These are phyloP conservation scores for Globisporangium uncinulatum DNA, from an alignment of 352 stramenopile species.

Conservation along the genomic window DNA sequence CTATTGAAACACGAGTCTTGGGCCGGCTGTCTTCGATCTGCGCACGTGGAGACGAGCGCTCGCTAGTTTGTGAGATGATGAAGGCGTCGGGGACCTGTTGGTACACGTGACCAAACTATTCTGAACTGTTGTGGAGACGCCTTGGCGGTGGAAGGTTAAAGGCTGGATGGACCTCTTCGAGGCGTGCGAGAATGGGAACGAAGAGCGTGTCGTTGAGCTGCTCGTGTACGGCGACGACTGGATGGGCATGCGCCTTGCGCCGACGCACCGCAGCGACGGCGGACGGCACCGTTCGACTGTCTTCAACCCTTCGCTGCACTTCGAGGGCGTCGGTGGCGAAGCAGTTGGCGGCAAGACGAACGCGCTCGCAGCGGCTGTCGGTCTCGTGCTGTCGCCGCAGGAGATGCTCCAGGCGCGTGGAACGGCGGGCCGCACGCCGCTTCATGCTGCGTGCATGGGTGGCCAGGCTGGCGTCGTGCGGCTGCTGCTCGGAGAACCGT, in stretches of 20 bases:
- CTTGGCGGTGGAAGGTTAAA: not conserved
- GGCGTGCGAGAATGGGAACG: conserved; percentile 78
- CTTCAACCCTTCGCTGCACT: conserved; percentile 4
- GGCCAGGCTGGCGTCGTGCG: conserved; percentile 57
- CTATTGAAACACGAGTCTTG: too few relatives aligned
- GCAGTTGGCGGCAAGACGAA: not conserved
- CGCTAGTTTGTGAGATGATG: too few relatives aligned
- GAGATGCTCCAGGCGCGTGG: conserved; percentile 31
- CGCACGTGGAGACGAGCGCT: too few relatives aligned
- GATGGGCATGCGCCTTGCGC: conserved; percentile 4
- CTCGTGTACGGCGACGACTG: conserved; percentile 37
- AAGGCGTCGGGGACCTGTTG: too few relatives aligned
- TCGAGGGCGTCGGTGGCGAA: conserved; percentile 1
- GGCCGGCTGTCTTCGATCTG: too few relatives aligned
- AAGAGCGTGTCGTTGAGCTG: conserved; percentile 75
- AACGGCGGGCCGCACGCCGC: conserved; percentile 49
- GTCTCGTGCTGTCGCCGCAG: conserved; percentile 8
- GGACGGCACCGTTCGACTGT: not conserved
- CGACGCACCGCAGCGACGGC: not conserved
- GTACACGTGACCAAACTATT: not conserved
- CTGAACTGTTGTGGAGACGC: not conserved
- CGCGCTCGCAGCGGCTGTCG: not conserved
- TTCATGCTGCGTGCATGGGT: conserved; percentile 63
- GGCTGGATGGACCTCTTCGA: conserved; percentile 69
- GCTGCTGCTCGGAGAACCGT: conserved; percentile 57